A percentile compares a stretch with the other conserved stretches of the same genome.
Conservation (phyloP, 2,329 filamentous ascomycete species). For the Nigrospora sphaerica region DNA sequence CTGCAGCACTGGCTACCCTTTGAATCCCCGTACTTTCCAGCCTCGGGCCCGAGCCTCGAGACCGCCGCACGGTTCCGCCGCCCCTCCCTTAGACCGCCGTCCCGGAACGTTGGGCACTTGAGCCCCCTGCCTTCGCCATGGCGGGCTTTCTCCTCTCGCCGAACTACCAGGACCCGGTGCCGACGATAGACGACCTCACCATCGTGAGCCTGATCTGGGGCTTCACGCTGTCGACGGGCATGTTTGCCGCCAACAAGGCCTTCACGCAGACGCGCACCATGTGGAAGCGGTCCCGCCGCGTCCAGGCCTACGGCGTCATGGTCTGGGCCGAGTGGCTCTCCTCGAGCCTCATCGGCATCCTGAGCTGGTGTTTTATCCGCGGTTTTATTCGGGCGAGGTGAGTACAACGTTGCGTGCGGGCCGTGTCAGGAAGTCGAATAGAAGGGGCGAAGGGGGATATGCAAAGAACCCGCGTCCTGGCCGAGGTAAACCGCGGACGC, state of each 20-base stretch:
- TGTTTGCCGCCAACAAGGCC: slow-evolving; percentile 18
- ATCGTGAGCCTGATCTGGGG: slow-evolving; percentile 23
- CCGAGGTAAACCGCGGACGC: too few relatives aligned
- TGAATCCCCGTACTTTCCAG: too few relatives aligned
- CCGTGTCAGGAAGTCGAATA: too few relatives aligned
- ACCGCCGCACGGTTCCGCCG: too few relatives aligned
- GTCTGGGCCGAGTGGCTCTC: slow-evolving; percentile 24
- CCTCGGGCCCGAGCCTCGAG: too few relatives aligned
- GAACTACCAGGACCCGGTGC: background rate
- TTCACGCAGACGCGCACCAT: slow-evolving; percentile 19
- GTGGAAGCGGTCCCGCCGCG: slow-evolving; percentile 12
- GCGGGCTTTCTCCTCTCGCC: background rate
- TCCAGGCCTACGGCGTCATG: slow-evolving; percentile 23
- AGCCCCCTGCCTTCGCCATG: background rate
- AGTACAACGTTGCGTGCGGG: background rate
- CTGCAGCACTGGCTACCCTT: too few relatives aligned
- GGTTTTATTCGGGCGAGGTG: background rate
- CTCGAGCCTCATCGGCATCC: slow-evolving; percentile 16
- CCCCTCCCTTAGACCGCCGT: too few relatives aligned
- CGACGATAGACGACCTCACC: slow-evolving; percentile 12
- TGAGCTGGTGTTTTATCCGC: slow-evolving; percentile 16
- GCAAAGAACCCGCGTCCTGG: too few relatives aligned
- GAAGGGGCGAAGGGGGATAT: too few relatives aligned
- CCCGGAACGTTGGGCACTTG: too few relatives aligned
- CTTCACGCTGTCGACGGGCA: slow-evolving; percentile 21